phyloP scores from a whole-genome alignment of 1,284 basidiomycete genomes.

The Neonothopanus nambi region DNA sequence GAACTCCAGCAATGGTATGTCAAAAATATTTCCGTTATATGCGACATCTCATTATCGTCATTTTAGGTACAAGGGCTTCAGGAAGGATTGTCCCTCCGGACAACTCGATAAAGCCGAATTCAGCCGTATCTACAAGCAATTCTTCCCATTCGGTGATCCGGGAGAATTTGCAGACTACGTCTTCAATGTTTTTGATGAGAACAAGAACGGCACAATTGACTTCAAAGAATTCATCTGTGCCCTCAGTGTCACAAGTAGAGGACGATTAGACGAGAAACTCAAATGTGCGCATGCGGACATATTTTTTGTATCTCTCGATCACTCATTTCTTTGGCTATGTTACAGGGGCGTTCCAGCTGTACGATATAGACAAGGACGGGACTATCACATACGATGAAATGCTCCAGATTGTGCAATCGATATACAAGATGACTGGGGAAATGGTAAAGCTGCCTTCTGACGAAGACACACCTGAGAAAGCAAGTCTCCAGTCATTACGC shows the following conservation, averaged over 20 bases:
- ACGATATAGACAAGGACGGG: slow-evolving; percentile 98
- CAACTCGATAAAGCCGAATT: slow-evolving; percentile 97
- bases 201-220: slow-evolving; percentile 95
- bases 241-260: slow-evolving; percentile 91
- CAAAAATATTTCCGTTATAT: slow-evolving; percentile 11
- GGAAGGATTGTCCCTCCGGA: slow-evolving; percentile 98
- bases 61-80: slow-evolving; percentile 95
- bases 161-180: slow-evolving; percentile 98
- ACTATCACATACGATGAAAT: slow-evolving; percentile 98
- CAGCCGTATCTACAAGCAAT: slow-evolving; percentile 98
- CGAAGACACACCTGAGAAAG: slow-evolving; percentile 99
- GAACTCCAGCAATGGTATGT: slow-evolving; percentile 96
- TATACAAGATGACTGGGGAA: slow-evolving; percentile 99
- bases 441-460: slow-evolving; percentile 98
- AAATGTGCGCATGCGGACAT: slow-evolving; percentile 71
- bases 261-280: slow-evolving; percentile 96
- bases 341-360: slow-evolving; percentile 98
- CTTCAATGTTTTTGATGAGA: slow-evolving; percentile 96
- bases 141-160: slow-evolving; percentile 99
- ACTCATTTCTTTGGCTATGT: slow-evolving; percentile 22
- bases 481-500: slow-evolving; percentile 28
- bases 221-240: slow-evolving; percentile 99
- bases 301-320: slow-evolving; percentile 1
- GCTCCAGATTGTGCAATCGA: slow-evolving; percentile 93
- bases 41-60: slow-evolving; percentile 13